Evolutionary conservation across 345 rosid genomes (phyloP), one percentile per base, ranked within the genome.

Genomic region (Pugionium dolabratum): DNA sequence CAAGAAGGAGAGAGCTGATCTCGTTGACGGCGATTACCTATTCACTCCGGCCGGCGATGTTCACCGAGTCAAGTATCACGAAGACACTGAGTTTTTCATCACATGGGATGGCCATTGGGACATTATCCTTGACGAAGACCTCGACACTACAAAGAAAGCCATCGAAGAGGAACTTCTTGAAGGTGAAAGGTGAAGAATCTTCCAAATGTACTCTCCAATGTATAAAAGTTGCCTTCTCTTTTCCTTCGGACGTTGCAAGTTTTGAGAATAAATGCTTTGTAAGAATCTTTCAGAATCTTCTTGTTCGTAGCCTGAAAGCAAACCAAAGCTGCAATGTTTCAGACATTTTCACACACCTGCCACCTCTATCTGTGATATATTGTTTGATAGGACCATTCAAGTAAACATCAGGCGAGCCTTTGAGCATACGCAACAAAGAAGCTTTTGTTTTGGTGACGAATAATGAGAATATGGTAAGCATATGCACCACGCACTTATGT

Each of bases 361-460:
- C 98, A 53, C 96, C 97, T 83, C 69, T 82, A 55, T 88, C 92
- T 51, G 80, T 82, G 70, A 93, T 90, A 64, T 94, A 94, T 70
- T 88, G 80, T 81, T 83, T 88, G 52, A 94, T 90, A 48, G 99
- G 99, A 11, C 97, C 91, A 50, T 96, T 90, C 81, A 94, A 79
- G 83, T 86, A 90, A 70, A 76, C 79, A 77, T 94, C 96, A 1
- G 99, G 99, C 6, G 99, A 94, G 69, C 99, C 99, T 80, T 94
- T 94, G 50, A 94, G 97, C 99, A 94, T 90, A 28, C 97, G 97
- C 77, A 94, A 78, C 67, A 94, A 67, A 61, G 99, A 94, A 73
- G 99, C 99, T 79, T 94, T 95, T 18, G 97, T 94, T 75, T 94
- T 94, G 28, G 99, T 90, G 56, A 97, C 99, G 76, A 94, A 94